Evolutionary conservation across 352 stramenopile genomes (phyloP), one percentile per base, ranked within the genome.

Genomic region (Phytopythium helicoides): DNA sequence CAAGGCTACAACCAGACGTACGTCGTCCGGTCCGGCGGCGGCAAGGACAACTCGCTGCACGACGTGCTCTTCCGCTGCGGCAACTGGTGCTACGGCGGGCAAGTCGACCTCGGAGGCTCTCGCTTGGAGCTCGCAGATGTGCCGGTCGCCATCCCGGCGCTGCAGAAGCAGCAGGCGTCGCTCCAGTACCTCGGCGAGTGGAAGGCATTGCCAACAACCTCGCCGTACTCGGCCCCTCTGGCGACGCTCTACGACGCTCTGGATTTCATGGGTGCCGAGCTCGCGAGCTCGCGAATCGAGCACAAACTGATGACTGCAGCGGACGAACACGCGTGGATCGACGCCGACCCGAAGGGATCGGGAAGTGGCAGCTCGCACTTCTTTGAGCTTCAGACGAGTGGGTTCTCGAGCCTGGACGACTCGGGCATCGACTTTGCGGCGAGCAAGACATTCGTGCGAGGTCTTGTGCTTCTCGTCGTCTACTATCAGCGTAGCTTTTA

Each of bases 11-110:
- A 96, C 62, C 89, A 97, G 57, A 97, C 91, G 21, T 97, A 97
- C 68, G 79, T 97, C 49, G 82, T 97, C 38, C 76, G 81, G 22
- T 81, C 78, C 28, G 82, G 76, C 57, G 18, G 10, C 28, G 28
- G 45, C 42, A 49, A 49, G 42, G 72, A 73, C 12, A 79, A 56
- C 47, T 79, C 74, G 41, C 72, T 94, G 47, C 82, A 94, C 55
- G 76, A 97, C 42, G 90, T 97, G 49, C 81, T 98, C 51, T 98
- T 98, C 62, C 80, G 89, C 39, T 98, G 92, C 59, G 94, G 94
- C 34, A 98, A 98, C 68, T 97, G 87, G 87, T 98, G 94, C 73
- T 98, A 98, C 71, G 82, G 70, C 40, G 93, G 92, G 26, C 89
- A 89, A 58, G 83, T 98, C 15, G 86, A 96, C 61, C 56, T 97